A percentile compares a stretch with the other conserved stretches of the same genome.
Conservation (phyloP, 2,329 filamentous ascomycete genomes). For the Colletotrichum lupini region DNA sequence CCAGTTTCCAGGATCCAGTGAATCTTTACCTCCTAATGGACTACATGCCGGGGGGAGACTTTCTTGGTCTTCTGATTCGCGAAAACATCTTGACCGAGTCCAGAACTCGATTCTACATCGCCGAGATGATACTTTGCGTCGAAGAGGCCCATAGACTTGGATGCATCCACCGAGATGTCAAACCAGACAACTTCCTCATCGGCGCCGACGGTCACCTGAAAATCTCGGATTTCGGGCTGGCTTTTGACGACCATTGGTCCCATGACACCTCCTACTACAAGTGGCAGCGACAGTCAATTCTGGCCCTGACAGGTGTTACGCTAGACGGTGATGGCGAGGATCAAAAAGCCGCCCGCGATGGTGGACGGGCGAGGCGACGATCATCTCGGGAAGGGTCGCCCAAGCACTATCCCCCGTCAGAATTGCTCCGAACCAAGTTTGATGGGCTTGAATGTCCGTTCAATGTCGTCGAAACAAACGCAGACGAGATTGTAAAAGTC, state of each 20-base stretch:
- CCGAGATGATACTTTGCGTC: constrained; percentile 95
- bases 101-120: constrained; percentile 86
- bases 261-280: constrained; percentile 91
- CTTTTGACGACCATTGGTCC: constrained; percentile 95
- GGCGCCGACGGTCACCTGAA: constrained; percentile 89
- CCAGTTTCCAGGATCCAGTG: constrained; percentile 87
- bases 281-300: constrained; percentile 81
- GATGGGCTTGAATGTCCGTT: constrained; percentile 6
- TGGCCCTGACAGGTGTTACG: constrained; percentile 80
- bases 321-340: constrained; percentile 82
- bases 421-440: constrained; percentile 42
- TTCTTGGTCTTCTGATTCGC: constrained; percentile 85
- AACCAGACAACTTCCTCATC: constrained; percentile 97
- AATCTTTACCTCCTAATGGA: constrained; percentile 97
- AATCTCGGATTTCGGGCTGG: constrained; percentile 95
- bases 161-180: constrained; percentile 96
- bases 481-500: constrained; percentile 39
- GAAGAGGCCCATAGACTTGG: constrained; percentile 89
- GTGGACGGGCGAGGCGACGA: constrained; percentile 1
- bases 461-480: constrained; percentile 40
- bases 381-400: constrained; percentile 9
- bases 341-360: constrained; percentile 14
- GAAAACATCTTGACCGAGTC: constrained; percentile 85
- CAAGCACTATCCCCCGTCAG: constrained; percentile 35
- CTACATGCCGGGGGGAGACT: constrained; percentile 97